Evolutionary conservation across 1,284 basidiomycete species (phyloP).

Genomic region (Malassezia restricta): DNA sequence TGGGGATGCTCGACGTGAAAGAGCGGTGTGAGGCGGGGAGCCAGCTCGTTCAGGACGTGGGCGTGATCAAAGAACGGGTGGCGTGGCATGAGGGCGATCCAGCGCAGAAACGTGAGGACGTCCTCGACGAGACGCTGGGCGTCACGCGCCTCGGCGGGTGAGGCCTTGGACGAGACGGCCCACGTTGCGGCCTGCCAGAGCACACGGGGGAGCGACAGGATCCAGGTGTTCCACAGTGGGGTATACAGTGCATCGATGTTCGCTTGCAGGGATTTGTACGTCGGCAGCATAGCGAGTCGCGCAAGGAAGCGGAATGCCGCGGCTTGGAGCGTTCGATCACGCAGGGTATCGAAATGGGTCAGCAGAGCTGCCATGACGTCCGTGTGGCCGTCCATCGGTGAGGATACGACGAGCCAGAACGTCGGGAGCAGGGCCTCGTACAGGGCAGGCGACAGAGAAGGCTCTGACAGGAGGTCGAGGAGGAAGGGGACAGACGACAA

Average conservation of each 20-base stretch:
- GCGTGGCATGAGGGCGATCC: neutral
- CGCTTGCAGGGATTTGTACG: neutral
- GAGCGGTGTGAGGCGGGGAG: neutral
- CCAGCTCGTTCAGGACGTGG: neutral
- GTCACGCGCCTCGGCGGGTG: neutral
- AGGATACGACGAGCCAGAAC: slow-evolving; percentile 12
- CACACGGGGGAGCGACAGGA: slow-evolving; percentile 11
- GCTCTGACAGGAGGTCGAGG: neutral
- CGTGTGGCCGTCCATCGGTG: neutral
- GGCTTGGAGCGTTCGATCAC: neutral
- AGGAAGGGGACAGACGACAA: neutral
- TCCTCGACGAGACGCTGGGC: neutral
- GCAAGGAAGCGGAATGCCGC: slow-evolving; percentile 10
- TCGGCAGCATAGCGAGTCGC: slow-evolving; percentile 10
- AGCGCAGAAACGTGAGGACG: slow-evolving; percentile 2
- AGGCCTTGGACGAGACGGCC: neutral
- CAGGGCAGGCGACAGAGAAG: neutral
- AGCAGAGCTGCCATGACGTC: slow-evolving; percentile 2
- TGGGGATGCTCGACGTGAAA: slow-evolving; percentile 11
- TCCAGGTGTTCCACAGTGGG: slow-evolving; percentile 6
- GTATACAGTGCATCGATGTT: neutral
- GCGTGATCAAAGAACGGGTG: neutral
- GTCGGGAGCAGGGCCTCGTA: slow-evolving; percentile 10
- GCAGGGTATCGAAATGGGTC: neutral
- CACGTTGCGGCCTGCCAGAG: slow-evolving; percentile 8